These are phyloP conservation scores for Russula olivacea DNA, from an alignment of 768 basidiomycete species.

Conservation along the genomic window DNA sequence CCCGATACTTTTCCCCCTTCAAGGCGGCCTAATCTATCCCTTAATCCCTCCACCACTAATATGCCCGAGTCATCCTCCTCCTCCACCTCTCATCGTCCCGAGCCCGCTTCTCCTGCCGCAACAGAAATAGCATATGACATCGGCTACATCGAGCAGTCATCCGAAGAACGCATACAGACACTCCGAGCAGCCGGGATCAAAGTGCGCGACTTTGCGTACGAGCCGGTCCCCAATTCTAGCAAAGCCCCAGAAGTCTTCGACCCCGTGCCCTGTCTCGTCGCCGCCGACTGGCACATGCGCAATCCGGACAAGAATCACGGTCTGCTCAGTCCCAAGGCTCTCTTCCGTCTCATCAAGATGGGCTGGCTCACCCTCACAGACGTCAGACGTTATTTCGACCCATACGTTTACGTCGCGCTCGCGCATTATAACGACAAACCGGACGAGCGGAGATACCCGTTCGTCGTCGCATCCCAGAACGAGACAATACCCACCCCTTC, in stretches of 20 bases:
- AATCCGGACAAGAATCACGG: slow-evolving; percentile 13
- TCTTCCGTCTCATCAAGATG: slow-evolving; percentile 29
- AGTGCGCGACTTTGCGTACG: slow-evolving; percentile 32
- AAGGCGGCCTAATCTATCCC: too few relatives aligned
- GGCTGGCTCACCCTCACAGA: slow-evolving; percentile 30
- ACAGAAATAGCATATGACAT: slow-evolving; percentile 29
- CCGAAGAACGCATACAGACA: background rate
- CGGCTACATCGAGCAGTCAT: slow-evolving; percentile 17
- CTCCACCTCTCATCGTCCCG: background rate
- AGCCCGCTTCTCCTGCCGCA: slow-evolving; percentile 27
- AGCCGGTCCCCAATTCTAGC: slow-evolving; percentile 12
- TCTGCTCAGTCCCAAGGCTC: slow-evolving; percentile 17
- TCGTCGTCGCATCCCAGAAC: slow-evolving; percentile 13
- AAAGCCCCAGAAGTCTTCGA: slow-evolving; percentile 28
- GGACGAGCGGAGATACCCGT: slow-evolving; percentile 27
- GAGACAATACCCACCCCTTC: slow-evolving; percentile 26
- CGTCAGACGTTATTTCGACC: slow-evolving; percentile 25
- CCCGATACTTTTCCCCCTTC: too few relatives aligned
- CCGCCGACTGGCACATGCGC: slow-evolving; percentile 24
- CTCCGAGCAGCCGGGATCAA: slow-evolving; percentile 30
- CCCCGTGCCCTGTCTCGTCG: slow-evolving; percentile 26
- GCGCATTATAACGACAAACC: slow-evolving; percentile 27
- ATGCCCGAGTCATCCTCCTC: background rate
- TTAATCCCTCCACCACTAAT: background rate
- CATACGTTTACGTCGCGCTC: slow-evolving; percentile 25